phyloP scores from a whole-genome alignment of 2,329 filamentous ascomycete species.

The Penicillium sp. region DNA sequence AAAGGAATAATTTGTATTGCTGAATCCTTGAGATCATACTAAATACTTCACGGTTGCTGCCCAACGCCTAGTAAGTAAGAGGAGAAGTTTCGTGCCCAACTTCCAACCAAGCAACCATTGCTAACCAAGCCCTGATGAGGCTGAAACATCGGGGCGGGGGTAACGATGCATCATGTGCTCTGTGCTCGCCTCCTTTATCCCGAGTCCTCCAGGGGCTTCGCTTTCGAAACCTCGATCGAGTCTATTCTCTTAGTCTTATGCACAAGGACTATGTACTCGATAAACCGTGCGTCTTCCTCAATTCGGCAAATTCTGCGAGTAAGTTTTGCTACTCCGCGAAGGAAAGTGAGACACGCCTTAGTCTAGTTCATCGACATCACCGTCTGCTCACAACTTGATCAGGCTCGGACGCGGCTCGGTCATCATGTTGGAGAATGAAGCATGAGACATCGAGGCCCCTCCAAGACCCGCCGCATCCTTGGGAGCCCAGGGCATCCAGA shows the following conservation, averaged over 20 bases:
- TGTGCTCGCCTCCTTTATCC: slow-evolving; percentile 10
- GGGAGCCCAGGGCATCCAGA: slow-evolving; percentile 1
- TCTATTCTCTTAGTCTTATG: slow-evolving; percentile 3
- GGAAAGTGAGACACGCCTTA: background rate
- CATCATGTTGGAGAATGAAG: slow-evolving; percentile 13
- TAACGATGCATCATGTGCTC: slow-evolving; percentile 13
- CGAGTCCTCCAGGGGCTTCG: slow-evolving; percentile 2
- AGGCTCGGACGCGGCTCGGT: background rate
- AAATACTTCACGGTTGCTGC: no score
- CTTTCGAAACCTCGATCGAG: slow-evolving; percentile 14
- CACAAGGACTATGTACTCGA: no score
- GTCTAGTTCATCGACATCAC: background rate
- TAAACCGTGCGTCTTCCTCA: background rate
- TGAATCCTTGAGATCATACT: no score
- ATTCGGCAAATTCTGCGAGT: slow-evolving; percentile 4
- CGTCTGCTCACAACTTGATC: background rate
- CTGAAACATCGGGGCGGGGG: no score
- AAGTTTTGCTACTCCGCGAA: background rate
- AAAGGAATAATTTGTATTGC: no score
- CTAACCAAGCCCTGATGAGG: no score
- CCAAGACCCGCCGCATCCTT: background rate
- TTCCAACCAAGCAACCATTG: no score
- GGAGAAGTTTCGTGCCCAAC: no score
- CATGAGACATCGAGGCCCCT: background rate
- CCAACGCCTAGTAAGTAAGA: no score